phyloP scores from a whole-genome alignment of 305 asterid species.

The Fraxinus floribunda region DNA sequence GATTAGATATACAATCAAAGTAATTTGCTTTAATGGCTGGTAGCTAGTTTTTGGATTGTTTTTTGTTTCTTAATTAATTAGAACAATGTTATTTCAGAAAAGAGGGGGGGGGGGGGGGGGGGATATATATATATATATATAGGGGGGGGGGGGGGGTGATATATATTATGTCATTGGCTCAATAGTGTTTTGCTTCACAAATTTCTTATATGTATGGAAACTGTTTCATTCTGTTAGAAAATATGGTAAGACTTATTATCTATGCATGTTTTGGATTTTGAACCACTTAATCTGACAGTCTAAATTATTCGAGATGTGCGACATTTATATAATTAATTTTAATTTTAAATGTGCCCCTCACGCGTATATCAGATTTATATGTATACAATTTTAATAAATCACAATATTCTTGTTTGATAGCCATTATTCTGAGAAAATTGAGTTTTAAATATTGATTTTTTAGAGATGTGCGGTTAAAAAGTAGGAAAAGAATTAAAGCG shows the following conservation, averaged over 20 bases:
- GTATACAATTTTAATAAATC: neutral
- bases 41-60: neutral
- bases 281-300: neutral
- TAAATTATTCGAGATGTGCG: neutral
- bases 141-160: neutral
- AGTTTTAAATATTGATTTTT: no score
- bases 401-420: no score
- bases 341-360: neutral
- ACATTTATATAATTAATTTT: neutral
- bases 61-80: neutral
- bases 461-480: no score
- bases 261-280: neutral
- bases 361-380: neutral
- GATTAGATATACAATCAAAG: constrained; percentile 31
- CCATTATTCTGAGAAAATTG: no score
- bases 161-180: neutral
- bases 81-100: neutral
- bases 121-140: no score
- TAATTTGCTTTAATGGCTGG: constrained; percentile 15
- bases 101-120: no score
- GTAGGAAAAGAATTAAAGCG: no score
- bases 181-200: neutral
- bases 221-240: neutral
- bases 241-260: neutral
- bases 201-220: neutral